A percentile compares a stretch with the other conserved stretches of the same genome.
These are phyloP conservation scores for Solanum piurae DNA, from an alignment of 257 asterid genomes.

Conservation along the genomic window DNA sequence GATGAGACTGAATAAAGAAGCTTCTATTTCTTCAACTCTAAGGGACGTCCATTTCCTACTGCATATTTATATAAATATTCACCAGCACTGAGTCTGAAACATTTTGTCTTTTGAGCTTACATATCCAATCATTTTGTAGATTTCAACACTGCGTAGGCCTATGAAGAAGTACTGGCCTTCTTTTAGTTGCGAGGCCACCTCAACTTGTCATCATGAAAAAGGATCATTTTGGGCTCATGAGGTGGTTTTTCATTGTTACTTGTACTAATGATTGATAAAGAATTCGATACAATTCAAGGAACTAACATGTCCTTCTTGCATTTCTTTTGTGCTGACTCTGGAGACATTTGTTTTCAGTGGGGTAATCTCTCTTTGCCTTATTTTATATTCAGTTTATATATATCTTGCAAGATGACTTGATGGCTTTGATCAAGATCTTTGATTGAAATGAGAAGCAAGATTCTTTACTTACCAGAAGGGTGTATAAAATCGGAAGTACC, in stretches of 20 bases:
- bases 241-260: conserved; percentile 27
- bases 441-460: background rate
- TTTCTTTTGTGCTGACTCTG: conserved; percentile 33
- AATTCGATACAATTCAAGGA: conserved; percentile 5
- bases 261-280: background rate
- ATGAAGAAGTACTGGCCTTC: conserved; percentile 78
- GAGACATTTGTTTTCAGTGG: conserved; percentile 53
- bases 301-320: conserved; percentile 33
- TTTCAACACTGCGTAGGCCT: conserved; percentile 43
- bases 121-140: conserved; percentile 22
- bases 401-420: background rate
- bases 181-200: conserved; percentile 43
- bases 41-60: background rate
- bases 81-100: background rate
- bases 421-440: background rate
- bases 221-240: conserved; percentile 96
- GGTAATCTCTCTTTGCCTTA: conserved; percentile 39
- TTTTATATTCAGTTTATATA: conserved; percentile 1
- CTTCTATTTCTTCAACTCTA: background rate
- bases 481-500: background rate
- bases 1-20: background rate
- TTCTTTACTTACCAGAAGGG: background rate
- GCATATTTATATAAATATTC: background rate
- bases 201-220: conserved; percentile 65
- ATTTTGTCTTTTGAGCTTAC: background rate